phyloP scores from a whole-genome alignment of 306 rosid genomes.

The Cicer arietinum region DNA sequence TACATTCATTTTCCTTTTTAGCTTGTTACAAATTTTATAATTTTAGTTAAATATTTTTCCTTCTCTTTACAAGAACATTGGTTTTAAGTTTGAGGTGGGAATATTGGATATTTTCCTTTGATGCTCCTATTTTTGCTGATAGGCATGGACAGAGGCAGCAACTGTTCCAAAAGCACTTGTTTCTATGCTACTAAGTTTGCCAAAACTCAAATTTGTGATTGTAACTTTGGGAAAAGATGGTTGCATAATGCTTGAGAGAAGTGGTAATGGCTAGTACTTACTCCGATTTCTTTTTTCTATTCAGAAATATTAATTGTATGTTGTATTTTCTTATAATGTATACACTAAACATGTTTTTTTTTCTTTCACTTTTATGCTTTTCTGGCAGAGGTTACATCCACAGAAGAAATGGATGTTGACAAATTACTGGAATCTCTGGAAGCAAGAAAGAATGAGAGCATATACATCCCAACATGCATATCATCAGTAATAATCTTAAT shows the following conservation, averaged over 20 bases:
- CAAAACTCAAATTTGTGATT: slow-evolving; percentile 73
- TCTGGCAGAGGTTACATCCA: slow-evolving; percentile 59
- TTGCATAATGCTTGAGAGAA: slow-evolving; percentile 91
- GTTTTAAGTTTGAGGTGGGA: slow-evolving; percentile 5
- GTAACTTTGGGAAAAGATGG: slow-evolving; percentile 96
- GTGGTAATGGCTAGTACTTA: slow-evolving; percentile 49
- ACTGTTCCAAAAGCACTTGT: slow-evolving; percentile 77
- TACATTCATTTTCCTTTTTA: too few species aligned
- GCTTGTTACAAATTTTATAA: not conserved
- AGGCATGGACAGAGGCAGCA: slow-evolving; percentile 86
- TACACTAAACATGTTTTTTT: slow-evolving; percentile 43
- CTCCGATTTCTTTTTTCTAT: not conserved
- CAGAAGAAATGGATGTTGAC: slow-evolving; percentile 71
- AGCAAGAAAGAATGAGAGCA: slow-evolving; percentile 54
- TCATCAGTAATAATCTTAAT: slow-evolving; percentile 66
- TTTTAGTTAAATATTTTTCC: not conserved
- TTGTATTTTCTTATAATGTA: slow-evolving; percentile 28
- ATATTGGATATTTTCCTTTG: slow-evolving; percentile 1
- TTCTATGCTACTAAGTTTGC: slow-evolving; percentile 79
- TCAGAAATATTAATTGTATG: slow-evolving; percentile 31
- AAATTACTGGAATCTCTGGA: slow-evolving; percentile 58
- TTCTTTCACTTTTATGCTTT: slow-evolving; percentile 38
- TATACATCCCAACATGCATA: slow-evolving; percentile 55
- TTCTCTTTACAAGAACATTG: slow-evolving; percentile 6
- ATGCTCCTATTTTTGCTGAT: slow-evolving; percentile 33